Evolutionary conservation across 441 rosid genomes (phyloP), one percentile per base, ranked within the genome.

Genomic region (Daphne laureola): DNA sequence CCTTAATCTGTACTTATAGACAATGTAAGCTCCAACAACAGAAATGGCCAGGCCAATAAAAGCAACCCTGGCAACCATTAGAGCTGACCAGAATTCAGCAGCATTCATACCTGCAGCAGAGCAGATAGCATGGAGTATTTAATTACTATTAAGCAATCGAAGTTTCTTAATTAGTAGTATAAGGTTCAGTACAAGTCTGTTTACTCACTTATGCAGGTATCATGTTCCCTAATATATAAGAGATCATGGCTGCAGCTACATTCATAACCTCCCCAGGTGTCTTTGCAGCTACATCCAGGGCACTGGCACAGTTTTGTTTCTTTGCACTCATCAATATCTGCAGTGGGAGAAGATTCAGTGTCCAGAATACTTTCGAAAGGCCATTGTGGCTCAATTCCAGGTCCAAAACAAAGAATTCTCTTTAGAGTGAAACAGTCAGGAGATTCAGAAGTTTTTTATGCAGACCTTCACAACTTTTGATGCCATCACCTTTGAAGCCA

Each of bases 231-330:
- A 25, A 93, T 90, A 67, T 93, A 93, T 59, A 93, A 77, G 62
- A 90, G 87, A 72, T 77, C 83, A 27, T 83, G 87, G 13, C 97
- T 78, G 64, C 99, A 93, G 49, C 76, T 76, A 73, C 99, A 93
- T 36, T 93, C 95, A 16, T 90, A 93, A 69, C 97, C 85, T 53
- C 99, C 99, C 97, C 97, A 93, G 17, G 93, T 87, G 64, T 93
- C 68, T 71, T 85, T 82, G 84, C 99, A 93, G 70, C 76, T 87
- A 72, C 99, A 93, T 47, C 75, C 91, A 17, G 86, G 73, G 68
- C 99, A 93, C 58, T 85, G 99, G 54, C 99, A 90, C 17, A 87
- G 96, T 73, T 77, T 85, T 76, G 54, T 85, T 53, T 90, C 99
- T 65, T 79, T 78, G 78, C 99, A 93, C 71, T 93, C 99, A 55